Evolutionary conservation across 148 eudicot genomes (phyloP).

Genomic region (Mesembryanthemum crystallinum): DNA sequence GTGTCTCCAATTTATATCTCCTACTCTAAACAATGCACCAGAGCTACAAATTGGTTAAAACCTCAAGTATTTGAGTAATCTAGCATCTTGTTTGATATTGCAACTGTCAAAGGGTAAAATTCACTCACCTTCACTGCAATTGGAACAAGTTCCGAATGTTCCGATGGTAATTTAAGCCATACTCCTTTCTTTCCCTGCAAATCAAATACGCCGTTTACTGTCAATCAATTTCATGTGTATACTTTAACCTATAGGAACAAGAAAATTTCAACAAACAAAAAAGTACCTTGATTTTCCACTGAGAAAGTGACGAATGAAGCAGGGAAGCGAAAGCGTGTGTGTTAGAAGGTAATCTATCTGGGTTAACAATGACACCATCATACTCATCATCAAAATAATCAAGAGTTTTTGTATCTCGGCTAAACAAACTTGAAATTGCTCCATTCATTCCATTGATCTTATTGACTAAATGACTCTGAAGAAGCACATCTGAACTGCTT

Average conservation of each 20-base stretch:
- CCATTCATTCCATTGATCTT: constrained; percentile 47
- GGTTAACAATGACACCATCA: constrained; percentile 64
- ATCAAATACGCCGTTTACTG: background rate
- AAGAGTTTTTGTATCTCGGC: constrained; percentile 34
- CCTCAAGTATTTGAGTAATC: no score
- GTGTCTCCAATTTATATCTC: background rate
- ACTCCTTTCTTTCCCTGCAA: constrained; percentile 83
- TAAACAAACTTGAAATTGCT: constrained; percentile 32
- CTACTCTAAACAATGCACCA: background rate
- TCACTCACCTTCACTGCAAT: constrained; percentile 61
- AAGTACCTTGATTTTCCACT: constrained; percentile 62
- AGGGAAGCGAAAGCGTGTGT: constrained; percentile 51
- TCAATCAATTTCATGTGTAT: background rate
- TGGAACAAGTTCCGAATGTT: constrained; percentile 68
- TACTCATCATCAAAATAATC: constrained; percentile 72
- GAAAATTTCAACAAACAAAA: background rate
- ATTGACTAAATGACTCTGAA: constrained; percentile 30
- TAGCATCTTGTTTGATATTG: no score
- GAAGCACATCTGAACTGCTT: constrained; percentile 35
- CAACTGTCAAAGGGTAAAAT: background rate
- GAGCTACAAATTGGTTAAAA: background rate
- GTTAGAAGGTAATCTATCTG: constrained; percentile 58
- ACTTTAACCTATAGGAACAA: background rate
- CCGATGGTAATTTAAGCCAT: constrained; percentile 82
- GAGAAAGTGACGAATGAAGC: constrained; percentile 58